Conservation (phyloP, 2,329 filamentous ascomycete species). For the Diaporthe velutina region DNA sequence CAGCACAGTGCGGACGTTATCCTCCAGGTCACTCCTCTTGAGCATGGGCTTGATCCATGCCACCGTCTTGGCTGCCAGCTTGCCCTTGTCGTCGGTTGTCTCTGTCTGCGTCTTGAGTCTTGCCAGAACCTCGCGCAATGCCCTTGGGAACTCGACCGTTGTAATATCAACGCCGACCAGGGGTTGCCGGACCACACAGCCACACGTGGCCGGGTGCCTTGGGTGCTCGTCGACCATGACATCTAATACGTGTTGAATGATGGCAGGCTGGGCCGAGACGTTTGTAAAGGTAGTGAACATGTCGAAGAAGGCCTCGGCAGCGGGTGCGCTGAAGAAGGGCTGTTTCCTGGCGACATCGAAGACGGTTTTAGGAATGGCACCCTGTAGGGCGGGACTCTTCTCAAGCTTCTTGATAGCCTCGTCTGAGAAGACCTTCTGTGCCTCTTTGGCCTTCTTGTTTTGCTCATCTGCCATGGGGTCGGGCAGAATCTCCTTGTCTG, state of each 20-base stretch:
- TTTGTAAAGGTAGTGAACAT: slow-evolving; percentile 79
- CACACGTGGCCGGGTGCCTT: slow-evolving; percentile 72
- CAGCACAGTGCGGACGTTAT: slow-evolving; percentile 67
- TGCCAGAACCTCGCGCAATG: slow-evolving; percentile 74
- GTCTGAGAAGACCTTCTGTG: slow-evolving; percentile 61
- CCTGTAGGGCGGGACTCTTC: slow-evolving; percentile 86
- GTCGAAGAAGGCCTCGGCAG: slow-evolving; percentile 84
- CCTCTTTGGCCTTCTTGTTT: slow-evolving; percentile 46
- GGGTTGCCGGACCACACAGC: slow-evolving; percentile 79
- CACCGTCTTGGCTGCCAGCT: slow-evolving; percentile 61
- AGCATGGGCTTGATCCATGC: slow-evolving; percentile 69
- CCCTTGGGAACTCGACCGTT: slow-evolving; percentile 79
- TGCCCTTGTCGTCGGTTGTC: slow-evolving; percentile 58
- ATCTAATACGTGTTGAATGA: slow-evolving; percentile 81
- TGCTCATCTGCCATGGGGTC: slow-evolving; percentile 55
- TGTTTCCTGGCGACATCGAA: slow-evolving; percentile 90
- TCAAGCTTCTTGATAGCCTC: slow-evolving; percentile 66
- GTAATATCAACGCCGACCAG: slow-evolving; percentile 73
- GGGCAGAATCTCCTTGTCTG: slow-evolving; percentile 58
- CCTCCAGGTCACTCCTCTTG: slow-evolving; percentile 63
- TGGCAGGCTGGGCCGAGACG: slow-evolving; percentile 72
- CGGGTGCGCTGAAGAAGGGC: slow-evolving; percentile 73
- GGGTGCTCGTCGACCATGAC: slow-evolving; percentile 72
- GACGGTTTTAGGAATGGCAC: slow-evolving; percentile 93
- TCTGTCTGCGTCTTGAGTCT: slow-evolving; percentile 67